These are phyloP conservation scores for Luffa aegyptiaca DNA, from an alignment of 306 rosid species.

Conservation along the genomic window DNA sequence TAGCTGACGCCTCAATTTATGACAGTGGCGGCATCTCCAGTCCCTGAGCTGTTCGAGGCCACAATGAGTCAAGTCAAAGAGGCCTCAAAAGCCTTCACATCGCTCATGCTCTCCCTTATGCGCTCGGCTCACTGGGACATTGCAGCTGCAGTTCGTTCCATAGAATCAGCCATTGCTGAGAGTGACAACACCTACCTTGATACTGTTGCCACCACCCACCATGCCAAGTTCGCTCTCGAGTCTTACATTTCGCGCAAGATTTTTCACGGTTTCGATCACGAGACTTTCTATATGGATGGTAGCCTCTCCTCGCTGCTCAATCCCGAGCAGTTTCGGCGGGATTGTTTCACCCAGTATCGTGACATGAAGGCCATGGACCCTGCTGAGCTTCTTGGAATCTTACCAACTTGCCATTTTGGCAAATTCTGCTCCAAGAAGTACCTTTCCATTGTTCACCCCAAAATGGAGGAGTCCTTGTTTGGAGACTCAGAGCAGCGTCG, in stretches of 20 bases:
- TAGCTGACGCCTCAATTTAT: not conserved
- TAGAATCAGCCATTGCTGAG: slow-evolving; percentile 63
- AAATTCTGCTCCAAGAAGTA: slow-evolving; percentile 88
- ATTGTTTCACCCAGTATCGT: slow-evolving; percentile 69
- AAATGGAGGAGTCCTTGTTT: slow-evolving; percentile 95
- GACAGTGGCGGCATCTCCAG: slow-evolving; percentile 50
- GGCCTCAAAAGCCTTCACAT: slow-evolving; percentile 68
- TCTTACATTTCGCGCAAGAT: slow-evolving; percentile 68
- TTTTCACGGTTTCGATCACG: slow-evolving; percentile 88
- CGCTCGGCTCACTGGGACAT: slow-evolving; percentile 95
- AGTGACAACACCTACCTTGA: slow-evolving; percentile 20
- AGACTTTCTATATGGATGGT: slow-evolving; percentile 92
- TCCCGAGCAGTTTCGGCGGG: slow-evolving; percentile 78
- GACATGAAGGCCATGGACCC: slow-evolving; percentile 96
- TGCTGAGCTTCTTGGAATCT: slow-evolving; percentile 74
- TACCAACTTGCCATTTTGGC: slow-evolving; percentile 83
- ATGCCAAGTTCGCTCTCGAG: slow-evolving; percentile 80
- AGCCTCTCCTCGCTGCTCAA: slow-evolving; percentile 85
- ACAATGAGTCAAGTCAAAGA: slow-evolving; percentile 73
- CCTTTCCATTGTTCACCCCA: slow-evolving; percentile 76
- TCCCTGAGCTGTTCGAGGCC: slow-evolving; percentile 58
- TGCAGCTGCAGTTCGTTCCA: slow-evolving; percentile 84
- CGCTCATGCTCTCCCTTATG: slow-evolving; percentile 74
- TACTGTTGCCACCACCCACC: slow-evolving; percentile 29
- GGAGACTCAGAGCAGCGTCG: slow-evolving; percentile 76